phyloP scores from a whole-genome alignment of 2,329 filamentous ascomycete genomes.

The Pseudocercospora vitis region DNA sequence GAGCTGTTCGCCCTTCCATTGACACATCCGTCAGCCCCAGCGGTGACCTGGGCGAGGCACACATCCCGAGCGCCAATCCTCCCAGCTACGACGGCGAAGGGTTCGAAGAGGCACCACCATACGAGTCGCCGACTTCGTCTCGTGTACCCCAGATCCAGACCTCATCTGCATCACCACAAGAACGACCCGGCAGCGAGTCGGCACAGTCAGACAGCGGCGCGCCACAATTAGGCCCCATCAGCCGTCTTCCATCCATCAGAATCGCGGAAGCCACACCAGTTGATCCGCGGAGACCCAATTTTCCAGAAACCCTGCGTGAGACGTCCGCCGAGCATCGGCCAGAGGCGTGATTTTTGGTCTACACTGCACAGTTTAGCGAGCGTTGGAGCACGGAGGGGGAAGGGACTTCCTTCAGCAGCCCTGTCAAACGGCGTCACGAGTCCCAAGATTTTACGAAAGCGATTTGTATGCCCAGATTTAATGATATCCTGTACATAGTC shows the following conservation, averaged over 20 bases:
- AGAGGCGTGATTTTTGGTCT: conserved; percentile 4
- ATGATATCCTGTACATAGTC: conserved; percentile 5
- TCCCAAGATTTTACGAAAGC: conserved; percentile 23
- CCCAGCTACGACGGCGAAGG: conserved; percentile 39
- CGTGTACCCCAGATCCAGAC: conserved; percentile 21
- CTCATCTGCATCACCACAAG: conserved; percentile 10
- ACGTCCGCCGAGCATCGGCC: conserved; percentile 17
- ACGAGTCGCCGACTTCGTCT: conserved; percentile 43
- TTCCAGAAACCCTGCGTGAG: conserved; percentile 19
- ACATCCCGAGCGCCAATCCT: conserved; percentile 36
- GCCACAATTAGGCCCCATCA: conserved; percentile 41
- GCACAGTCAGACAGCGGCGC: conserved; percentile 22
- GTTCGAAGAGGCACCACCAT: conserved; percentile 51
- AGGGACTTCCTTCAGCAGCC: too few relatives aligned
- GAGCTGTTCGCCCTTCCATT: conserved; percentile 28
- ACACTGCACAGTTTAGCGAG: not conserved
- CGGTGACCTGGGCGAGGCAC: conserved; percentile 34
- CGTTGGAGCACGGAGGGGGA: not conserved
- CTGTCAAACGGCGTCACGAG: conserved; percentile 14
- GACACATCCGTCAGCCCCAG: conserved; percentile 27
- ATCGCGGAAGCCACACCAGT: conserved; percentile 42
- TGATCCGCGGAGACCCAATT: conserved; percentile 23
- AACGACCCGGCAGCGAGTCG: conserved; percentile 5
- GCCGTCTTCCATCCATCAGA: conserved; percentile 46
- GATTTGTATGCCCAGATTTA: conserved; percentile 7